phyloP scores from a whole-genome alignment of 371 early-diverging fungal species.

The Rhizopus arrhizus region DNA sequence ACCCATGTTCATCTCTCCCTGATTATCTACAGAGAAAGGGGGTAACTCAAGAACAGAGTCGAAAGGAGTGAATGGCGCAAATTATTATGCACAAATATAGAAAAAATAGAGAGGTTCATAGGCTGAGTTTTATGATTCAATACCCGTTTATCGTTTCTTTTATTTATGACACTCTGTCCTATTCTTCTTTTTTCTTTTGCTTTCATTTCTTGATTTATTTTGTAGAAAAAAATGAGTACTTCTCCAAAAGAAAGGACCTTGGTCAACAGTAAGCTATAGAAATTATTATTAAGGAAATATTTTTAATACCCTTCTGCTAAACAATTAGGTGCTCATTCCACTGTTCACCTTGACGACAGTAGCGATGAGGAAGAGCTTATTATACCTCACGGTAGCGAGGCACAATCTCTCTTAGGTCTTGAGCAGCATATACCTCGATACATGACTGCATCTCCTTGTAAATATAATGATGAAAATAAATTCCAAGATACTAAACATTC shows the following conservation, averaged over 20 bases:
- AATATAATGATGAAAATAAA: background rate
- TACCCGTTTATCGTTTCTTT: background rate
- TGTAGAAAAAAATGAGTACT: slow-evolving; percentile 9
- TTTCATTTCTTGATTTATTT: background rate
- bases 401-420: slow-evolving; percentile 14
- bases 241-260: slow-evolving; percentile 7
- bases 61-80: too few relatives aligned
- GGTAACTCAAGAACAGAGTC: too few relatives aligned
- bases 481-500: background rate
- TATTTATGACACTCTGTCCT: slow-evolving; percentile 1
- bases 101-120: background rate
- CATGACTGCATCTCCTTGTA: slow-evolving; percentile 35
- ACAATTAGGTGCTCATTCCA: slow-evolving; percentile 17
- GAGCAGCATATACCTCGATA: slow-evolving; percentile 34
- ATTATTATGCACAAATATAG: background rate
- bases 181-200: background rate
- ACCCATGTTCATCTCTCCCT: too few relatives aligned
- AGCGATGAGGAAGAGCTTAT: slow-evolving; percentile 18
- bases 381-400: slow-evolving; percentile 13
- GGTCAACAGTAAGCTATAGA: slow-evolving; percentile 9
- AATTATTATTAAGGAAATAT: background rate
- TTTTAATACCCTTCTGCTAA: background rate
- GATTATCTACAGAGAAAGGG: too few relatives aligned
- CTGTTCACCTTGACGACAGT: slow-evolving; percentile 24
- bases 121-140: slow-evolving; percentile 4